Evolutionary conservation across 2,329 filamentous ascomycete species (phyloP).

Genomic region (Triangularia setosa): DNA sequence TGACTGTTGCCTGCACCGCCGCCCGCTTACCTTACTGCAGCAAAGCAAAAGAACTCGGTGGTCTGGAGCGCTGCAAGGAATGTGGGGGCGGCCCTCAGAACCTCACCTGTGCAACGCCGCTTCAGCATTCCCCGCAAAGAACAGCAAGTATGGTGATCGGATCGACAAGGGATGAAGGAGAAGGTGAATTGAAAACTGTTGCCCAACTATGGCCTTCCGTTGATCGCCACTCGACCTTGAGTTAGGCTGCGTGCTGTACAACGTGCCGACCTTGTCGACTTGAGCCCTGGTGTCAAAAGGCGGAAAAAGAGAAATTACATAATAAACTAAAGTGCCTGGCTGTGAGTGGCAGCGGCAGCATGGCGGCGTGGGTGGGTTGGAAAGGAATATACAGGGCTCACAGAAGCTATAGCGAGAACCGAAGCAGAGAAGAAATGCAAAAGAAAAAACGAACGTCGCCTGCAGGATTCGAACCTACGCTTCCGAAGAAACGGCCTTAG

Average conservation of each 20-base stretch:
- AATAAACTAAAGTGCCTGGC: too few relatives aligned
- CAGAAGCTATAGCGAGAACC: too few relatives aligned
- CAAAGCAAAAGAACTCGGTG: neutral
- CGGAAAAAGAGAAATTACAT: too few relatives aligned
- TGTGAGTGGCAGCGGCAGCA: too few relatives aligned
- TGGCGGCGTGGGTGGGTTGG: too few relatives aligned
- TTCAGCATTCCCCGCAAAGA: neutral
- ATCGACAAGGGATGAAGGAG: neutral
- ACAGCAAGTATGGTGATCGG: neutral
- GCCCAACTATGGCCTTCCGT: neutral
- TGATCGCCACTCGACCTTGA: neutral
- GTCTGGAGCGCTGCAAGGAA: neutral
- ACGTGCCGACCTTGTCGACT: neutral
- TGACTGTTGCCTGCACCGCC: neutral
- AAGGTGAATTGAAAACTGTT: neutral
- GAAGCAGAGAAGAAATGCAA: neutral
- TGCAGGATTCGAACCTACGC: conserved; percentile 9
- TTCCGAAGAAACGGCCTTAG: conserved; percentile 9
- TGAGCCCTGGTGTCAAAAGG: neutral
- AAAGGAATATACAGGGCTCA: too few relatives aligned
- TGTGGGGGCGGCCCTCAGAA: neutral
- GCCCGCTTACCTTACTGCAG: neutral
- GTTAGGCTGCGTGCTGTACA: neutral
- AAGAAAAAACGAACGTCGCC: neutral
- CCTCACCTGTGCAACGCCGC: neutral